phyloP scores from a whole-genome alignment of 1,139 yeast species.

The Lodderomyces beijingensis region DNA sequence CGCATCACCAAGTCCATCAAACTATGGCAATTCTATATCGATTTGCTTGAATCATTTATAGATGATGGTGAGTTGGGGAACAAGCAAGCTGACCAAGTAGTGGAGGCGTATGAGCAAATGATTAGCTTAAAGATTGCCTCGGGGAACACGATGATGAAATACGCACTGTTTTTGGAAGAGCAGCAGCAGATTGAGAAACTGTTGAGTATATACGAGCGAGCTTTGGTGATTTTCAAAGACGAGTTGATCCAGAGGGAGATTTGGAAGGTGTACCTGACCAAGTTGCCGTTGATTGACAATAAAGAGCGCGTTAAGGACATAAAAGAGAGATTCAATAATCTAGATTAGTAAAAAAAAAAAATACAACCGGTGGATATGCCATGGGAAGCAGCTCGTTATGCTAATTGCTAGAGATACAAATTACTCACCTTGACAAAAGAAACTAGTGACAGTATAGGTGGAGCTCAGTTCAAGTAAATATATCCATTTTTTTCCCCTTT shows the following conservation, averaged over 20 bases:
- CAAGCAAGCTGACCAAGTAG: slow-evolving; percentile 13
- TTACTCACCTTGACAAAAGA: too few species aligned
- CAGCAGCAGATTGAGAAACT: slow-evolving; percentile 46
- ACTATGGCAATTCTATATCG: slow-evolving; percentile 74
- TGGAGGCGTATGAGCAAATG: slow-evolving; percentile 52
- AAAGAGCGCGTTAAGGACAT: slow-evolving; percentile 66
- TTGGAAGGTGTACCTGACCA: slow-evolving; percentile 66
- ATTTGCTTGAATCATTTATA: slow-evolving; percentile 61
- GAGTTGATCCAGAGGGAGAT: slow-evolving; percentile 60
- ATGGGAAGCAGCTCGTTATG: too few species aligned
- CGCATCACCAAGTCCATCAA: slow-evolving; percentile 57
- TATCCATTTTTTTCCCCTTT: too few species aligned
- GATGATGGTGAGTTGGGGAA: slow-evolving; percentile 16
- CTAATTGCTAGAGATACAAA: too few species aligned
- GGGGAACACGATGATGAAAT: slow-evolving; percentile 61
- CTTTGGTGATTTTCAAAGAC: slow-evolving; percentile 54
- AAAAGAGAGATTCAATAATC: slow-evolving; percentile 2
- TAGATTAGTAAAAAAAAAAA: not conserved
- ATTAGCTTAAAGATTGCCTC: slow-evolving; percentile 66
- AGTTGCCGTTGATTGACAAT: slow-evolving; percentile 28
- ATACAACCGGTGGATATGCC: not conserved
- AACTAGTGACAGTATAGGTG: too few species aligned
- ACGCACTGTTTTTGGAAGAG: slow-evolving; percentile 58
- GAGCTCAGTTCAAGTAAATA: too few species aligned
- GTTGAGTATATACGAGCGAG: slow-evolving; percentile 64